These are phyloP conservation scores for Candida nemodendra DNA, from an alignment of 805 yeast species.

Conservation along the genomic window DNA sequence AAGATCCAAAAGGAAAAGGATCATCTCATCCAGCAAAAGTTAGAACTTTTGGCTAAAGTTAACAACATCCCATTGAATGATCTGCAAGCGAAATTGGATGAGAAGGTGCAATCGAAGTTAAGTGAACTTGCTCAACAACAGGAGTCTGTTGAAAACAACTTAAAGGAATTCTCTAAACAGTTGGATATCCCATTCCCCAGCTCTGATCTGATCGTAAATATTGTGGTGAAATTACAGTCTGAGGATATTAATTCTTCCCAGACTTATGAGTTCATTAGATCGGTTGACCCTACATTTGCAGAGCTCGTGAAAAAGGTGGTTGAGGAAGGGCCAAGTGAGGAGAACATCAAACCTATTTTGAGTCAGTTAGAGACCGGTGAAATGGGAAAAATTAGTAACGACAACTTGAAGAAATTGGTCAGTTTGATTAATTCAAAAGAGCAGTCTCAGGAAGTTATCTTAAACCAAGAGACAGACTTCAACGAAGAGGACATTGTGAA, in stretches of 20 bases:
- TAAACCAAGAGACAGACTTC: neutral
- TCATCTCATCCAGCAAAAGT: conserved; percentile 25
- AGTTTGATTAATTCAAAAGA: no score
- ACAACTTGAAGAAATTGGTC: neutral
- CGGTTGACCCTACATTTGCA: conserved; percentile 24
- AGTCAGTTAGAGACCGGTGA: conserved; percentile 1
- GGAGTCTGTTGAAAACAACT: conserved; percentile 11
- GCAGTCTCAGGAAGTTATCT: neutral
- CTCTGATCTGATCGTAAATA: conserved; percentile 19
- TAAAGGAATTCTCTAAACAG: conserved; percentile 17
- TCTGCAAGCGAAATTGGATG: conserved; percentile 21
- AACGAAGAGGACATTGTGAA: conserved; percentile 4
- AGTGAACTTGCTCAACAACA: conserved; percentile 4
- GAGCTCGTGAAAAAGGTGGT: conserved; percentile 15
- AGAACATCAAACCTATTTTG: conserved; percentile 7
- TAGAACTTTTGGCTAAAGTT: conserved; percentile 22
- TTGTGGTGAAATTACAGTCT: conserved; percentile 19
- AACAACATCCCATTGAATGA: conserved; percentile 20
- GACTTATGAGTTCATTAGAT: conserved; percentile 18
- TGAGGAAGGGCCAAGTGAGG: conserved; percentile 14
- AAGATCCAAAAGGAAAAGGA: conserved; percentile 20
- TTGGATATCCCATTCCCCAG: conserved; percentile 14
- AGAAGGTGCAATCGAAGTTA: conserved; percentile 18
- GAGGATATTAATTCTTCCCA: conserved; percentile 19
- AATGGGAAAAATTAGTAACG: neutral